Evolutionary conservation across 371 early-diverging fungal genomes (phyloP), one percentile per base, ranked within the genome.

Genomic region (Saksenaea vasiformis): DNA sequence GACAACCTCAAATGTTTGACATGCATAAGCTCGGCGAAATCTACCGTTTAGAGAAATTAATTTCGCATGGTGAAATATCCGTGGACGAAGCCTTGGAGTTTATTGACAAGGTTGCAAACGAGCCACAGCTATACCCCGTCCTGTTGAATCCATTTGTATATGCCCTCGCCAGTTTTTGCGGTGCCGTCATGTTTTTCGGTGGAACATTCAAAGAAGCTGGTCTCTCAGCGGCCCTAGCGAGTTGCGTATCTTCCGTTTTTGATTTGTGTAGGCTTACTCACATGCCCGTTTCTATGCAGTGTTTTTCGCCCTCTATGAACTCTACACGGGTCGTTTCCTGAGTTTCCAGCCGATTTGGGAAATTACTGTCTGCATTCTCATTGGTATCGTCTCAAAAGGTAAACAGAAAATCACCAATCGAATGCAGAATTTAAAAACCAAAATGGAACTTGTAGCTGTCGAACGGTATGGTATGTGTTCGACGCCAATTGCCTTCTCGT

Each of bases 11-110:
- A 17, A 76, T 80, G 28, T 89, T 87, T 72, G 87, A 91, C 41
- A 87, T 91, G 90, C 75, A 85, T 67, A 76, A 76, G 38, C 76
- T 87, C 9, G 85, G 82, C 54, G 82, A 83, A 43, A 75, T 87
- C 15, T 85, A 84, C 60, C 80, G 89, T 0, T 58, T 83, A 9
- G 80, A 80, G 13, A 78, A 85, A 22, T 35, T 84, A 9, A 62
- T 76, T 7, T 63, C 79, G 31, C 73, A 79, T 66, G 74, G 85
- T 57, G 77, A 81, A 65, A 71, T 80, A 13, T 67, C 76, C 7
- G 85, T 84, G 11, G 84, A 83, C 41, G 79, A 78, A 63, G 85
- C 82, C 0, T 41, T 85, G 26, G 84, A 82, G 55, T 76, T 77
- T 38, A 77, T 80, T 36, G 78, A 77, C 39, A 59, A 68, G 7